Base-by-base conservation (phyloP, 2,329 filamentous ascomycete genomes). In the Diaporthe caulivora region DNA sequence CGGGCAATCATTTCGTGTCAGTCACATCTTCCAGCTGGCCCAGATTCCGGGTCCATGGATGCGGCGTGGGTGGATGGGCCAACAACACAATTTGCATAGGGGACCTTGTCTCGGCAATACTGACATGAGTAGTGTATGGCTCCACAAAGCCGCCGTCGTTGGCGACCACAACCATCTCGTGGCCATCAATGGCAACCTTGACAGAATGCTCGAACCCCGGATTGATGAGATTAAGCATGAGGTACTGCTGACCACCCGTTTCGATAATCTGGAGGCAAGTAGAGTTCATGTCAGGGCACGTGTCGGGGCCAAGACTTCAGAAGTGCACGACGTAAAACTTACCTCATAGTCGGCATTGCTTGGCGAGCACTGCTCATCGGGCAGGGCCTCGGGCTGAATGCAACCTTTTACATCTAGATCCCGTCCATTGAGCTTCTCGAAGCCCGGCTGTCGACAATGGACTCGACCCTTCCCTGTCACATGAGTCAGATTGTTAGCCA, bases 71-170 rank as follows among this genome's bases (percentile, higher is more conserved):
- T 47, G 60, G 42, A 11, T 37, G 60, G 29, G 44, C 18, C 18
- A 15, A 21, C 31, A 24, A 24, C n/a, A 26, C 17, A 15, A 44
- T 1, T 10, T 7, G 58, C 24, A 18, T 31, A 31, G 40, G 40
- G 2, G 58, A 62, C n/a, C 4, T 15, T 26, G 42, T 49, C 34
- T 42, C 44, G 34, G 4, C 42, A 65, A 15, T 2, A 65, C 62
- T 65, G 2, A 57, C 54, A 34, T 73, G 62, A 51, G 62, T 65
- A 51, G 44, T 67, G 15, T 72, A 51, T 2, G 77, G 78, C 26
- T 44, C 26, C 10, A 77, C 75, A n/a, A 79, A 79, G 8, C 77
- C 78, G 9, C 76, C 77, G 26, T 78, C 75, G 51, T 77, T 78
- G 26, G 78, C 78, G 2, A 79, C 75, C 3, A 78, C 74, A 54